Evolutionary conservation across 2,329 filamentous ascomycete genomes (phyloP).

Genomic region (Biscogniauxia mediterranea): DNA sequence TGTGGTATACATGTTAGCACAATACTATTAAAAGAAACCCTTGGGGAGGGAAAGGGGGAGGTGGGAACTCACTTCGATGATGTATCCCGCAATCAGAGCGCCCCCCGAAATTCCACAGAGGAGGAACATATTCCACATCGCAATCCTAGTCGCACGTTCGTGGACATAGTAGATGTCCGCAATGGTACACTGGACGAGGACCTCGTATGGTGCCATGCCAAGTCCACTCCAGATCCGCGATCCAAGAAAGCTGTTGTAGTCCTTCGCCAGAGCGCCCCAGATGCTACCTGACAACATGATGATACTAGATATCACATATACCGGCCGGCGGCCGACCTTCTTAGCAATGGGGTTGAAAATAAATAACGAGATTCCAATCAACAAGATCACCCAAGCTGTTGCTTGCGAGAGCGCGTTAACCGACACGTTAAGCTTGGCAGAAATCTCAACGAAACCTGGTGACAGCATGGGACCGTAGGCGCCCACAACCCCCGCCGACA

Average conservation of each 20-base stretch:
- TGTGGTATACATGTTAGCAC: slow-evolving; percentile 13
- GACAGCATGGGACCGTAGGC: slow-evolving; percentile 52
- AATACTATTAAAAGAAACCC: neutral
- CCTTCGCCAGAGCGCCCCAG: slow-evolving; percentile 44
- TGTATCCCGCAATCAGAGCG: slow-evolving; percentile 40
- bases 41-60: too few relatives aligned
- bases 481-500: slow-evolving; percentile 47
- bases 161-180: slow-evolving; percentile 47
- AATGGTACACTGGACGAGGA: slow-evolving; percentile 51
- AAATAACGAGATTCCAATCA: slow-evolving; percentile 47
- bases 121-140: slow-evolving; percentile 41
- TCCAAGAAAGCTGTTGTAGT: slow-evolving; percentile 45
- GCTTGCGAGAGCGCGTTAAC: slow-evolving; percentile 43
- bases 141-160: slow-evolving; percentile 43
- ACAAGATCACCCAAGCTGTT: slow-evolving; percentile 48
- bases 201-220: slow-evolving; percentile 51
- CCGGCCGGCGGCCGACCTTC: slow-evolving; percentile 48
- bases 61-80: slow-evolving; percentile 32
- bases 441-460: slow-evolving; percentile 47
- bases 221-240: slow-evolving; percentile 46
- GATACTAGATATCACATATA: slow-evolving; percentile 46
- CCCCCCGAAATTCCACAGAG: slow-evolving; percentile 41
- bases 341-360: slow-evolving; percentile 51
- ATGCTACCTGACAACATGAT: slow-evolving; percentile 48
- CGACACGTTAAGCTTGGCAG: slow-evolving; percentile 41